Evolutionary conservation across 2,329 filamentous ascomycete species (phyloP).

Genomic region (Phyllosticta ampelicida): DNA sequence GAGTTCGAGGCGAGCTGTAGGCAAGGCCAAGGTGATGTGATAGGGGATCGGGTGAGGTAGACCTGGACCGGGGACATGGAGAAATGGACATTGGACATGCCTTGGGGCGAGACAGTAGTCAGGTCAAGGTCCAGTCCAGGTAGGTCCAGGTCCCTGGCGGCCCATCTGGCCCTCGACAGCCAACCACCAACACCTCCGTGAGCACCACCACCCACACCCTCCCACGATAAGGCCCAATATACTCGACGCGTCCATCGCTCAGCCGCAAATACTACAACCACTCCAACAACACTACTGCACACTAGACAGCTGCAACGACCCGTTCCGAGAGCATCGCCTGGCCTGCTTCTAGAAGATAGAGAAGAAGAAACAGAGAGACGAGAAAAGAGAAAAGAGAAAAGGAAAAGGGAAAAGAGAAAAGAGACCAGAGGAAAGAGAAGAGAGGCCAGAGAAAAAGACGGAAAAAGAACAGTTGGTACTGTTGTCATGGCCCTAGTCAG

Average conservation of each 20-base stretch:
- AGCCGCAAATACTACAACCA: background rate
- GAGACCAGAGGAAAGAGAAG: no score
- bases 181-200: background rate
- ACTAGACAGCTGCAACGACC: background rate
- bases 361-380: background rate
- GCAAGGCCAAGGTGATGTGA: no score
- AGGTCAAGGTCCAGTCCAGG: background rate
- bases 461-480: background rate
- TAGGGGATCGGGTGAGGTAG: no score
- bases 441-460: background rate
- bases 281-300: background rate
- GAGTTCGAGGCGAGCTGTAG: no score
- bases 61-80: no score
- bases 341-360: background rate
- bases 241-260: background rate
- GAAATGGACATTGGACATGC: background rate
- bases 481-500: constrained; percentile 48
- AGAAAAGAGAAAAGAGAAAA: no score
- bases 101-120: background rate
- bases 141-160: background rate
- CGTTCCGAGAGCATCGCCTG: background rate
- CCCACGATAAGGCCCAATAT: background rate
- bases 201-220: background rate
- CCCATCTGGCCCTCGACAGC: background rate
- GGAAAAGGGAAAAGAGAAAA: no score